A percentile compares a stretch with the other conserved stretches of the same genome.
Conservation (phyloP, 768 basidiomycete species). For the Lactarius indigo region DNA sequence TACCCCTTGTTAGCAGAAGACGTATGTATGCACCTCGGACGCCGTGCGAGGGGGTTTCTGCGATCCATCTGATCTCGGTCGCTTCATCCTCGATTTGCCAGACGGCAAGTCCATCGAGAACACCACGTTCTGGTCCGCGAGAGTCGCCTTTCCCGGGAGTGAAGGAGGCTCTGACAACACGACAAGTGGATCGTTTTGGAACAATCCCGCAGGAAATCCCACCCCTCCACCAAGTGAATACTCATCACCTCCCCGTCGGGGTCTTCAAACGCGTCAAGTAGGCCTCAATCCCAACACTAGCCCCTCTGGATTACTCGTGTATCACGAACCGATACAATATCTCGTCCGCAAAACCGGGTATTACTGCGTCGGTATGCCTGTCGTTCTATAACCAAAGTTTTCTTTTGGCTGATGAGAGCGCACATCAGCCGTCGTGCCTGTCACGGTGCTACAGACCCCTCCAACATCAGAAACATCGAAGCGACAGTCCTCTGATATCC, state of each 20-base stretch:
- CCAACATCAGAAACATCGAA: constrained; percentile 6
- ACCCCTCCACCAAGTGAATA: constrained; percentile 46
- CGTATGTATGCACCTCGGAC: constrained; percentile 88
- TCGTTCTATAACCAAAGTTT: background rate
- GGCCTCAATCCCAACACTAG: constrained; percentile 41
- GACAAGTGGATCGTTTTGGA: constrained; percentile 44
- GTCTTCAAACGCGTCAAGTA: constrained; percentile 27
- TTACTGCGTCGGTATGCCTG: constrained; percentile 83
- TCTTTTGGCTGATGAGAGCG: constrained; percentile 4
- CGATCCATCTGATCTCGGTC: constrained; percentile 64
- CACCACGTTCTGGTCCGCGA: constrained; percentile 86
- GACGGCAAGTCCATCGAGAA: constrained; percentile 54
- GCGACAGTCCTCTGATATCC: constrained; percentile 50
- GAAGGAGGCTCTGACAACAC: constrained; percentile 23
- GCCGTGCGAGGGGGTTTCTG: constrained; percentile 75
- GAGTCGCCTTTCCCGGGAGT: constrained; percentile 56
- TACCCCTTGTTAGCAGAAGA: constrained; percentile 59
- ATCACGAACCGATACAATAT: constrained; percentile 76
- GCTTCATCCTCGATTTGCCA: constrained; percentile 82
- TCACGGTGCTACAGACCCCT: constrained; percentile 62
- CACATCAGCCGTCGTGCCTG: constrained; percentile 73
- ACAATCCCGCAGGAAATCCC: constrained; percentile 59
- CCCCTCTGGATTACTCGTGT: constrained; percentile 49
- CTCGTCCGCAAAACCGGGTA: constrained; percentile 84
- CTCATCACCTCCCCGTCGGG: constrained; percentile 30